Evolutionary conservation across 805 yeast species (phyloP), one percentile per base, ranked within the genome.

Genomic region (Diddensiella transvaalensis): DNA sequence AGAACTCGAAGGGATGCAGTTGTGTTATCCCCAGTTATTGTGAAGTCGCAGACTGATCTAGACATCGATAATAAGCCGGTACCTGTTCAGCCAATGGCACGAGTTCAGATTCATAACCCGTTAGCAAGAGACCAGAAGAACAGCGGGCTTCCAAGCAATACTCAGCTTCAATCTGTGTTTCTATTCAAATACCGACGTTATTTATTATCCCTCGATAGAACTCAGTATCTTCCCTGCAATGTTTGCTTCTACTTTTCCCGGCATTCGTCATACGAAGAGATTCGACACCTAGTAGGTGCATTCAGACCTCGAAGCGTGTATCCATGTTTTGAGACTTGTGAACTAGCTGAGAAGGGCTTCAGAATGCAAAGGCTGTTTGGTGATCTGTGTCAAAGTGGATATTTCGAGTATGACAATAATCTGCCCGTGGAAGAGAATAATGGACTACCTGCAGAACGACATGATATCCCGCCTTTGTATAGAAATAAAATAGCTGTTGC

Each of bases 211-310:
- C 36, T 37, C 3, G 47, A 48, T n/a, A 19, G 30, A 11, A 33
- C 43, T 4, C 46, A 51, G 3, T 44, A 59, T 15, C 52, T 64
- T 40, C 55, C 59, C 17, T 52, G 59, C 19, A 50, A 59, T 48
- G 6, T 62, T 42, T 49, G 53, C 44, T 59, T 57, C 47, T 44
- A 50, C 26, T 65, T 62, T 43, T 64, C 68, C 3, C 47, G 68
- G 6, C 69, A 65, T 42, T 61, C 68, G 3, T 65, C 68, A 0
- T 52, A 48, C 35, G 52, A 54, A 0, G 68, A 64, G 39, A 43
- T 64, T 8, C 3, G 44, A 18, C 42, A 44, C 5, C 52, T 65
- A 3, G 33, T 56, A 2, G 40, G 41, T 2, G 11, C 54, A 32
- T 59, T 65, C 42, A 40, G 50, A 2, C 58, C 58, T 2, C 44